Conservation (phyloP, 2,329 filamentous ascomycete genomes). For the Dothiorella sarmentorum region DNA sequence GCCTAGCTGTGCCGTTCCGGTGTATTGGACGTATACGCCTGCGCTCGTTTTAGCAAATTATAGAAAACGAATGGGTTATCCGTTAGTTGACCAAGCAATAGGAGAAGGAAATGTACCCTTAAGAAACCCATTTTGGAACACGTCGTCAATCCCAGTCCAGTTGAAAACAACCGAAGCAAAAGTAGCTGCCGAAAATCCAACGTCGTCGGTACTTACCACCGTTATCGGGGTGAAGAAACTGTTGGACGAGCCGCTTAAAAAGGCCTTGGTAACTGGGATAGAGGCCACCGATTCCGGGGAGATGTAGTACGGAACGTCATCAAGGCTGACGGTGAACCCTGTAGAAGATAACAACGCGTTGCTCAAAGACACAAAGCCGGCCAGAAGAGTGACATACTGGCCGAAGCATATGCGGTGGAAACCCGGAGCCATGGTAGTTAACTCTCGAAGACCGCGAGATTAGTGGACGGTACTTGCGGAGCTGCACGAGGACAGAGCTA, state of each 20-base stretch:
- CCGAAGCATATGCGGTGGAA: neutral
- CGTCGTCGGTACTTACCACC: conserved; percentile 31
- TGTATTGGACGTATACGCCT: conserved; percentile 27
- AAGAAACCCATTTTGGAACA: conserved; percentile 41
- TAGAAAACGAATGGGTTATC: too few relatives aligned
- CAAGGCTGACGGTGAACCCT: conserved; percentile 40
- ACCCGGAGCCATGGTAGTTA: neutral
- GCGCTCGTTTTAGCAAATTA: neutral
- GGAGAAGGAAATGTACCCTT: conserved; percentile 25
- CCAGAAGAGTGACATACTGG: neutral
- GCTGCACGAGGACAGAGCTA: neutral
- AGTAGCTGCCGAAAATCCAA: conserved; percentile 23
- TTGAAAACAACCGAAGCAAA: conserved; percentile 27
- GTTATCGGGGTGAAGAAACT: conserved; percentile 37
- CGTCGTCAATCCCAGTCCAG: conserved; percentile 39
- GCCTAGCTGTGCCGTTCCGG: neutral
- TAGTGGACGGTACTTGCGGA: neutral
- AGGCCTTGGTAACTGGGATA: conserved; percentile 26
- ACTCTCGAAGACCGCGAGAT: too few relatives aligned
- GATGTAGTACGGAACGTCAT: conserved; percentile 41
- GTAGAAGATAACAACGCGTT: conserved; percentile 27
- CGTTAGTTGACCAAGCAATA: too few relatives aligned
- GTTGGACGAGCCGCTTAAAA: conserved; percentile 25
- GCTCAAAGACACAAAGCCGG: neutral
- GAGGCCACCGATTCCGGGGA: conserved; percentile 36